A percentile compares a stretch with the other conserved stretches of the same genome.
phyloP scores from a whole-genome alignment of 257 asterid genomes.

The Osmanthus fragrans region DNA sequence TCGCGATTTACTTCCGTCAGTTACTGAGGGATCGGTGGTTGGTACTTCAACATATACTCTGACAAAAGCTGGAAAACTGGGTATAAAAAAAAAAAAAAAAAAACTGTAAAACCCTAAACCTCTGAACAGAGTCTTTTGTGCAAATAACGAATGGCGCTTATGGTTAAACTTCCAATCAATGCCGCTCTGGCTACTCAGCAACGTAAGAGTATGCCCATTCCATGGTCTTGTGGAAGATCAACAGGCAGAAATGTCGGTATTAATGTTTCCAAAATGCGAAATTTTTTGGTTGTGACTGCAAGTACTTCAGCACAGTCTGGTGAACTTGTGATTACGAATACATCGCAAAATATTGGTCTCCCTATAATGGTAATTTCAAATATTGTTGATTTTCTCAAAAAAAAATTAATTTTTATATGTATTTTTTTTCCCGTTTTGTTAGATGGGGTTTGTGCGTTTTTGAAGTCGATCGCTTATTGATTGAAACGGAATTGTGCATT shows the following conservation, averaged over 20 bases:
- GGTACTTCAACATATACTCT: no score
- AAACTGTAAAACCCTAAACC: no score
- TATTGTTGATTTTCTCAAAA: not conserved
- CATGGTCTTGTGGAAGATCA: constrained; percentile 14
- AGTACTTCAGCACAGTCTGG: constrained; percentile 26
- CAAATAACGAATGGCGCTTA: constrained; percentile 37
- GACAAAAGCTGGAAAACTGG: no score
- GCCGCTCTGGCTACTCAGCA: constrained; percentile 20
- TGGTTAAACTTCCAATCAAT: constrained; percentile 33
- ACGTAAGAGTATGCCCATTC: constrained; percentile 6
- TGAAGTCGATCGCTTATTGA: not conserved
- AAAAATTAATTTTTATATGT: no score
- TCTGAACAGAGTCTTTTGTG: no score
- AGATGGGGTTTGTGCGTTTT: not conserved
- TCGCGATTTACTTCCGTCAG: no score
- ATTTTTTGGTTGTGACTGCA: constrained; percentile 32
- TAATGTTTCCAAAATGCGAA: constrained; percentile 24
- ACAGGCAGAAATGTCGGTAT: constrained; percentile 1
- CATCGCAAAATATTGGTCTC: constrained; percentile 28
- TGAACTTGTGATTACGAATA: no score
- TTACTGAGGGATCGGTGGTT: no score
- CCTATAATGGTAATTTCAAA: constrained; percentile 49
- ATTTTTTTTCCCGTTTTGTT: not conserved
- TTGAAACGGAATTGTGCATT: not conserved
- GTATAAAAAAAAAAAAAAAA: no score